Evolutionary conservation across 352 stramenopile genomes (phyloP).

Genomic region (Phytophthora pini): DNA sequence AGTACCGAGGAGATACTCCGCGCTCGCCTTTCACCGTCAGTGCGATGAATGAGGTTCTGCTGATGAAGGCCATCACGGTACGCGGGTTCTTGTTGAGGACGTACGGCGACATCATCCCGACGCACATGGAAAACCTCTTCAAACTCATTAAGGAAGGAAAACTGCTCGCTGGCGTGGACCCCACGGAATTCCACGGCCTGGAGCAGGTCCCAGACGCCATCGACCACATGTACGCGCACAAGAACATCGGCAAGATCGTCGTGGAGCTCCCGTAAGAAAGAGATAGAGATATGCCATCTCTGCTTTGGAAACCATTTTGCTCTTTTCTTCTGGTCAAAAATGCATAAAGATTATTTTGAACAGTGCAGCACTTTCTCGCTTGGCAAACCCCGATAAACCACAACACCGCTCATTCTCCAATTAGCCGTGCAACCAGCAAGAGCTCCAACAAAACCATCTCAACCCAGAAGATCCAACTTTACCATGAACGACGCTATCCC

Average conservation of each 20-base stretch:
- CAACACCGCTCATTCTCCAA: conserved; percentile 14
- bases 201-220: conserved; percentile 57
- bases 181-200: conserved; percentile 52
- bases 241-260: conserved; percentile 81
- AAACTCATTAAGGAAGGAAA: conserved; percentile 56
- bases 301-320: background rate
- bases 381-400: background rate
- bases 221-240: conserved; percentile 68
- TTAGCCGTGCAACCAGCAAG: conserved; percentile 12
- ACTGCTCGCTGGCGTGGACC: conserved; percentile 49
- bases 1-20: conserved; percentile 36
- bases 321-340: background rate
- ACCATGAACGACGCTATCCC: conserved; percentile 19
- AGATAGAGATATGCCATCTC: background rate
- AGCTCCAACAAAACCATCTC: background rate
- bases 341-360: conserved; percentile 17
- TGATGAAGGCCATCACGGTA: conserved; percentile 47
- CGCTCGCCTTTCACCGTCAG: conserved; percentile 33
- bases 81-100: conserved; percentile 49
- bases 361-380: conserved; percentile 24
- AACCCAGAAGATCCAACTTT: conserved; percentile 7
- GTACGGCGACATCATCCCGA: conserved; percentile 43
- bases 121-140: conserved; percentile 53
- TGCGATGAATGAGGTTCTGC: conserved; percentile 34
- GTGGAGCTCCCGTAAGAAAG: conserved; percentile 50